Conservation (phyloP, 1,284 basidiomycete species). For the Boletus holoroseus region DNA sequence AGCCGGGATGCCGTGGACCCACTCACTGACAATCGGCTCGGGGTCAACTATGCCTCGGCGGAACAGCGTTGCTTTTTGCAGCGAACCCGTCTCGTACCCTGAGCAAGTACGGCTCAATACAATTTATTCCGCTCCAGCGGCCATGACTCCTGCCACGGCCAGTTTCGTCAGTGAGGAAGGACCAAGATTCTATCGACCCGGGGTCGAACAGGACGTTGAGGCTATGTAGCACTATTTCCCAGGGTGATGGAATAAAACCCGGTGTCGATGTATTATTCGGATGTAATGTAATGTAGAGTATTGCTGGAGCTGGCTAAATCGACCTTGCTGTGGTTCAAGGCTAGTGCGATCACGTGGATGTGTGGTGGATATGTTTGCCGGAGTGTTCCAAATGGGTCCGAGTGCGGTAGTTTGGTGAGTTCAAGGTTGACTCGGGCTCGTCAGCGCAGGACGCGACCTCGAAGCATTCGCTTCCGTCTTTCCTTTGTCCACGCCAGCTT, state of each 20-base stretch:
- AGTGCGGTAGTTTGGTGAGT: constrained; percentile 17
- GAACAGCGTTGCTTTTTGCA: background rate
- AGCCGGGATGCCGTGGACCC: background rate
- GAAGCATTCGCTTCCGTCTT: constrained; percentile 15
- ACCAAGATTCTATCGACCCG: background rate
- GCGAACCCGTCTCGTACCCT: background rate
- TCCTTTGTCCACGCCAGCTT: constrained; percentile 11
- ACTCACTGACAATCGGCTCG: background rate
- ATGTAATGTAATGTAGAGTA: background rate
- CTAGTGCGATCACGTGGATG: constrained; percentile 22
- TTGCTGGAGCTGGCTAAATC: constrained; percentile 6
- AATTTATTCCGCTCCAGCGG: background rate
- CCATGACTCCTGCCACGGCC: background rate
- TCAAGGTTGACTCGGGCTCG: constrained; percentile 23
- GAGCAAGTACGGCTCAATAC: constrained; percentile 1
- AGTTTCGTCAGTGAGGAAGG: background rate
- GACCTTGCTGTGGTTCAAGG: background rate
- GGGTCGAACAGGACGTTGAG: background rate
- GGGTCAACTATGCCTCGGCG: background rate
- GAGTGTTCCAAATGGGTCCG: constrained; percentile 33
- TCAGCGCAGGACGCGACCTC: constrained; percentile 40
- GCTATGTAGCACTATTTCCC: background rate
- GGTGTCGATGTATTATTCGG: background rate
- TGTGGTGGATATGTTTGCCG: constrained; percentile 5
- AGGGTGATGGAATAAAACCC: background rate